Percentiles rank a stretch among this genome's conserved stretches.
phyloP scores from a whole-genome alignment of 345 rosid species.

The Arabidopsis arenosa region DNA sequence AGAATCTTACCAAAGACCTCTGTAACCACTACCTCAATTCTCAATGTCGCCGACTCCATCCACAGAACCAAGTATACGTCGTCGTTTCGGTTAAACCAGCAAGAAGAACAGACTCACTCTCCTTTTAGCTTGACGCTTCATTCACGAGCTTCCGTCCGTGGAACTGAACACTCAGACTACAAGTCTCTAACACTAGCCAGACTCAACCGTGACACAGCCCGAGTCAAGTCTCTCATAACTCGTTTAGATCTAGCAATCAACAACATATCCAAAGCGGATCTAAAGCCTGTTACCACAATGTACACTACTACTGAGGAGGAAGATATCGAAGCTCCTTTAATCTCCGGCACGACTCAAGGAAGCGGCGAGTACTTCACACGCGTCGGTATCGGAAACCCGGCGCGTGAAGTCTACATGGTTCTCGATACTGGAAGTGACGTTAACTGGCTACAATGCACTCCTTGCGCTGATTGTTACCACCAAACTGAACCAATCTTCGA shows the following conservation, averaged over 20 bases:
- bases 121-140: constrained; percentile 54
- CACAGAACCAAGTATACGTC: constrained; percentile 39
- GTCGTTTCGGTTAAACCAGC: constrained; percentile 39
- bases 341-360: constrained; percentile 84
- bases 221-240: constrained; percentile 60
- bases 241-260: constrained; percentile 60
- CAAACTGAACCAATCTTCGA: constrained; percentile 88
- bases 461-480: constrained; percentile 87
- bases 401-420: constrained; percentile 72
- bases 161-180: constrained; percentile 57
- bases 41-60: constrained; percentile 56
- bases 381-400: constrained; percentile 77
- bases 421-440: constrained; percentile 91
- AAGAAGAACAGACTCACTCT: constrained; percentile 37
- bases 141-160: constrained; percentile 53
- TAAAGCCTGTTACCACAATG: constrained; percentile 47
- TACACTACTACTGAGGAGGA: constrained; percentile 29
- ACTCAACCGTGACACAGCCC: constrained; percentile 73
- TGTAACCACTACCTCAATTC: constrained; percentile 39
- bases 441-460: constrained; percentile 90
- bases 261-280: constrained; percentile 55
- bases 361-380: constrained; percentile 97
- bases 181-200: constrained; percentile 65
- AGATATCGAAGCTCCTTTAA: constrained; percentile 57
- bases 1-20: constrained; percentile 41